A percentile compares a stretch with the other conserved stretches of the same genome.
Conservation (phyloP, 305 asterid genomes). For the Plantago rigida region DNA sequence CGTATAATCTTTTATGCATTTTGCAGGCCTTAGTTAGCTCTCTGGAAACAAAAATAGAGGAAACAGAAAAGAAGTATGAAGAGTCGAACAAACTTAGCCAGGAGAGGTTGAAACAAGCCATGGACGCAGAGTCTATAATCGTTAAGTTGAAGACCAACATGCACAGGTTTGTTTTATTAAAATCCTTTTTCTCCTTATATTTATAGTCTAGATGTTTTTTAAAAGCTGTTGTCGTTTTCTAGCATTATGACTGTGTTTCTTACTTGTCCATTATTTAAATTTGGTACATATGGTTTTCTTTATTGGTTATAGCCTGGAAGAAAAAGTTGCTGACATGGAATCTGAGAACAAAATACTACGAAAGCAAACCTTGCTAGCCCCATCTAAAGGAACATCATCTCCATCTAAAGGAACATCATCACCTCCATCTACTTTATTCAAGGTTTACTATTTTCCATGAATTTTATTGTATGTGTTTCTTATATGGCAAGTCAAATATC, state of each 20-base stretch:
- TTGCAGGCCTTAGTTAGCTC: constrained; percentile 74
- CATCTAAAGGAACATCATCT: constrained; percentile 49
- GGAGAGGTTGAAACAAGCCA: constrained; percentile 81
- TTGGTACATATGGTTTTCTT: constrained; percentile 12
- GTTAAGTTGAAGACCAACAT: constrained; percentile 74
- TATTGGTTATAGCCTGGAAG: constrained; percentile 58
- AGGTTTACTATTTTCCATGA: constrained; percentile 33
- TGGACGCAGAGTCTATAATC: constrained; percentile 83
- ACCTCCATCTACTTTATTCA: constrained; percentile 38
- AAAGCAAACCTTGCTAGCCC: constrained; percentile 55
- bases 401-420: constrained; percentile 46
- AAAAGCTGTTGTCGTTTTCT: background rate
- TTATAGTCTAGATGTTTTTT: constrained; percentile 11
- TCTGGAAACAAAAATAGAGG: constrained; percentile 74
- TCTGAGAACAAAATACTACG: constrained; percentile 84
- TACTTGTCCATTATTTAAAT: constrained; percentile 1
- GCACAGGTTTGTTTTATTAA: constrained; percentile 51
- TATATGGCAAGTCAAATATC: constrained; percentile 18
- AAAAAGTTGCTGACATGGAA: constrained; percentile 80
- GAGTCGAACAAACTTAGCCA: constrained; percentile 85
- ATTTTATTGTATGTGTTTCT: constrained; percentile 15
- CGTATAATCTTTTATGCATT: constrained; percentile 15
- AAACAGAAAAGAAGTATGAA: constrained; percentile 82
- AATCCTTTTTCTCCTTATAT: constrained; percentile 6
- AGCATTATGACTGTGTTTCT: background rate